These are phyloP conservation scores for Penicillium soppii DNA, from an alignment of 495 filamentous ascomycete species.

Conservation along the genomic window DNA sequence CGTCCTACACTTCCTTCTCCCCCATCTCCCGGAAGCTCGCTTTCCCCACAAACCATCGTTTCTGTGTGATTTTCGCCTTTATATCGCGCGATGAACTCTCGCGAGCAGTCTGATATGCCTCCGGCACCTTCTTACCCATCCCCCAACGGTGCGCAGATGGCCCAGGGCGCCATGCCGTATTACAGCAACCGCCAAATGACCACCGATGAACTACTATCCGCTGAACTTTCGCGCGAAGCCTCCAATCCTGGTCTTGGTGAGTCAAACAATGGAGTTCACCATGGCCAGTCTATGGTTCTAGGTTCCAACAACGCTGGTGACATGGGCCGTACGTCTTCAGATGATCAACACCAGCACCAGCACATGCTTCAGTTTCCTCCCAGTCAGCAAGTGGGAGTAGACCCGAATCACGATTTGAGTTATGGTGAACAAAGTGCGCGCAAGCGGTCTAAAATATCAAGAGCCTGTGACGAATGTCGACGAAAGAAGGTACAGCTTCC, in stretches of 20 bases:
- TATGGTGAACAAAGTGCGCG: slow-evolving; percentile 66
- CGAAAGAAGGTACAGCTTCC: slow-evolving; percentile 71
- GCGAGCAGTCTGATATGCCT: slow-evolving; percentile 50
- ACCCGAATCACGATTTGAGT: slow-evolving; percentile 49
- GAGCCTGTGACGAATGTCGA: slow-evolving; percentile 93
- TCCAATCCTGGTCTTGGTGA: slow-evolving; percentile 43
- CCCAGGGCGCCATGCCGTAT: slow-evolving; percentile 46
- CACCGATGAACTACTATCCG: slow-evolving; percentile 45
- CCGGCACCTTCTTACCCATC: slow-evolving; percentile 48
- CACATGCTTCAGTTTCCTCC: slow-evolving; percentile 49
- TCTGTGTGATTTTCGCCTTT: slow-evolving; percentile 6
- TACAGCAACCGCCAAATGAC: slow-evolving; percentile 49
- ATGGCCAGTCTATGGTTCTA: slow-evolving; percentile 44
- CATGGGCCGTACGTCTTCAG: slow-evolving; percentile 38
- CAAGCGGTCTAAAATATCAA: slow-evolving; percentile 87
- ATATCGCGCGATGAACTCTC: slow-evolving; percentile 40
- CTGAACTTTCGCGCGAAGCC: slow-evolving; percentile 47
- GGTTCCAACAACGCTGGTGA: slow-evolving; percentile 41
- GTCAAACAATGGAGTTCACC: slow-evolving; percentile 41
- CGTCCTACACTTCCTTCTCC: slow-evolving; percentile 33
- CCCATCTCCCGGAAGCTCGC: slow-evolving; percentile 31
- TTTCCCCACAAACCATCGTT: slow-evolving; percentile 18
- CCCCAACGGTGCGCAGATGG: slow-evolving; percentile 50
- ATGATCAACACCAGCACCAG: slow-evolving; percentile 48
- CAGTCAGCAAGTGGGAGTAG: slow-evolving; percentile 50